Base-by-base conservation (phyloP, 2,329 filamentous ascomycete genomes). In the Sporothrix pallida region DNA sequence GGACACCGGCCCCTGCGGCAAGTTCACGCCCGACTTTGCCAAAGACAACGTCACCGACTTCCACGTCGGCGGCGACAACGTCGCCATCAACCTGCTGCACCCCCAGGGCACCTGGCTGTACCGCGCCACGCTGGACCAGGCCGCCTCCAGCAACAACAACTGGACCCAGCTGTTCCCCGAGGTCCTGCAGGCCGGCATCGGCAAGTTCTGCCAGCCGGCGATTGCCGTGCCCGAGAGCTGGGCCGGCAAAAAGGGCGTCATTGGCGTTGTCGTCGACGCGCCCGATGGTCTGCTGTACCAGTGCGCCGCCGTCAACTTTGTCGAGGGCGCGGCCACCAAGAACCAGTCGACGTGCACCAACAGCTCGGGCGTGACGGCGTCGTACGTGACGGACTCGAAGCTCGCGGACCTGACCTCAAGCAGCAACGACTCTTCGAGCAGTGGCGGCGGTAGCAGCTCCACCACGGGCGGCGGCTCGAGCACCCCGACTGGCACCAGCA, bases 131-230 rank as follows among this genome's bases (percentile, higher is more conserved):
- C 82, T 85, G 23, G 87, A 88, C 77, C 77, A 81, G 67, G 82
- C 82, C 12, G 85, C 83, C 60, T 78, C 79, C 62, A 81, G 82
- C 23, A 68, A n/a, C 72, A 86, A 85, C 72, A 86, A 85, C 78
- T 90, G 88, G 88, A 85, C 86, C 37, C 82, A 88, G 78, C 78
- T 89, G 70, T 87, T 84, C 77, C 86, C 86, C 44, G 85, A 88
- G 71, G 81, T 89, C 48, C 79, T 83, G 77, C 88, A 91, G 80
- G 86, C 80, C 72, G 87, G 88, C 17, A 80, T 86, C 1, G 88
- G 88, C 72, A 79, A 81, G 69, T 88, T 87, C 76, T 91, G 89
- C 80, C 79, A 86, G 77, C 84, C 86, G 0, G 76, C 78, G 3
- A 79, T 91, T 56, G 83, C 81, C 0, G 82, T 87, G 0, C 87